A percentile compares a stretch with the other conserved stretches of the same genome.
Evolutionary conservation across 805 yeast genomes (phyloP).

Genomic region (Spathaspora girioi): DNA sequence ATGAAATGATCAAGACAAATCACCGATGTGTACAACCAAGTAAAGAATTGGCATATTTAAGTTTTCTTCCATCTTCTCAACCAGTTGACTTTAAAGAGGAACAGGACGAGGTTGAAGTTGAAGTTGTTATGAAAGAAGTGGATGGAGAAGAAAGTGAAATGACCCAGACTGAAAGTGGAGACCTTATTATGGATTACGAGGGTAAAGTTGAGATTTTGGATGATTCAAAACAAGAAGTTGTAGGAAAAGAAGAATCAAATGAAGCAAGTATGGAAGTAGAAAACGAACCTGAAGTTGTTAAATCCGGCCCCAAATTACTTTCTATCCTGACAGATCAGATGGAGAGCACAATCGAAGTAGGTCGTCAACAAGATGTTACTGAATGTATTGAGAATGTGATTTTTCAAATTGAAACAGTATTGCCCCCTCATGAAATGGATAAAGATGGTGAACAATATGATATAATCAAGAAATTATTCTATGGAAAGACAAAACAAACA

Average conservation of each 20-base stretch:
- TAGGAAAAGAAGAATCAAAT: background rate
- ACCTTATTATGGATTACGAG: slow-evolving; percentile 7
- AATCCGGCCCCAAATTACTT: slow-evolving; percentile 15
- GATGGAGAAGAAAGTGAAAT: slow-evolving; percentile 7
- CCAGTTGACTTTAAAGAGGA: slow-evolving; percentile 53
- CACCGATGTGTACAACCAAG: slow-evolving; percentile 73
- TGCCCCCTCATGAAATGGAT: slow-evolving; percentile 62
- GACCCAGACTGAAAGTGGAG: slow-evolving; percentile 7
- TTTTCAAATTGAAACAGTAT: slow-evolving; percentile 85
- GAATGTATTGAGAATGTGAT: slow-evolving; percentile 95
- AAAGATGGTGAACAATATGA: slow-evolving; percentile 77
- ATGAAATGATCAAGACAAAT: slow-evolving; percentile 61
- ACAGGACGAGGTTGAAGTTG: slow-evolving; percentile 15
- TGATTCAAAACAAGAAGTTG: background rate
- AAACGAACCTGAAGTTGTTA: background rate
- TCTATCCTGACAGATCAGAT: slow-evolving; percentile 58
- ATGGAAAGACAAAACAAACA: slow-evolving; percentile 80
- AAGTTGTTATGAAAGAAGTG: slow-evolving; percentile 6
- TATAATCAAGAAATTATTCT: slow-evolving; percentile 73
- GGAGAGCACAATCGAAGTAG: slow-evolving; percentile 72
- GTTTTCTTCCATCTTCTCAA: slow-evolving; percentile 70
- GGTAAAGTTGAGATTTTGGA: background rate
- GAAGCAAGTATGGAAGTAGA: slow-evolving; percentile 2
- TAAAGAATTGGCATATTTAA: slow-evolving; percentile 81
- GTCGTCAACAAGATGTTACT: slow-evolving; percentile 95